phyloP scores from a whole-genome alignment of 164 flowering plant genomes.

The Magnolia sinica region DNA sequence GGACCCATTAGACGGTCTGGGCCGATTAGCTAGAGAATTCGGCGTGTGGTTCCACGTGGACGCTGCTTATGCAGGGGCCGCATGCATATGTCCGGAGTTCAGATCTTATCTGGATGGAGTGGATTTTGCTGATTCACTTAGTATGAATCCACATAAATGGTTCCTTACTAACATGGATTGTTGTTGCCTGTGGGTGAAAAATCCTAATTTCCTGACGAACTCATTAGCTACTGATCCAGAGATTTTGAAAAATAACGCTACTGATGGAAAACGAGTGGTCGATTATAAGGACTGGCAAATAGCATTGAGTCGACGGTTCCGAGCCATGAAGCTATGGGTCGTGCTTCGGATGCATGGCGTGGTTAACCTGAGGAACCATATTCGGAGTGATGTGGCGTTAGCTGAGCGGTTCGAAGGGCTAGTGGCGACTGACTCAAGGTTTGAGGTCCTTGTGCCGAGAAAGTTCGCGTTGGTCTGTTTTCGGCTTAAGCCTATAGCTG shows the following conservation, averaged over 20 bases:
- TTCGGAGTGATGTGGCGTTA: conserved; percentile 40
- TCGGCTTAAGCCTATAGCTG: conserved; percentile 26
- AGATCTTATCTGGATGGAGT: conserved; percentile 44
- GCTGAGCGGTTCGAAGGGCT: conserved; percentile 45
- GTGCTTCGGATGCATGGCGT: conserved; percentile 50
- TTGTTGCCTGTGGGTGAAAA: conserved; percentile 59
- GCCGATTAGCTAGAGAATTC: conserved; percentile 33
- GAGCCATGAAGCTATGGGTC: conserved; percentile 53
- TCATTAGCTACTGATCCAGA: conserved; percentile 50
- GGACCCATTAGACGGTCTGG: conserved; percentile 42
- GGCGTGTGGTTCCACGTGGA: conserved; percentile 65
- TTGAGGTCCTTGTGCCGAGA: conserved; percentile 52
- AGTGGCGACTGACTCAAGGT: conserved; percentile 34
- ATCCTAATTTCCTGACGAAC: conserved; percentile 21
- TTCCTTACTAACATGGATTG: conserved; percentile 49
- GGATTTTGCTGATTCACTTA: conserved; percentile 48
- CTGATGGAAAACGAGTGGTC: conserved; percentile 41
- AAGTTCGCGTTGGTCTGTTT: conserved; percentile 54
- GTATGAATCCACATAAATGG: conserved; percentile 64
- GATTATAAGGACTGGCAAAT: conserved; percentile 77
- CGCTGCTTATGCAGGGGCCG: conserved; percentile 59
- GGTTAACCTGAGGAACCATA: conserved; percentile 42
- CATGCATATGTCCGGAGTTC: conserved; percentile 69
- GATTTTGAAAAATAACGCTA: conserved; percentile 45
- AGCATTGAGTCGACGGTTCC: conserved; percentile 46